Conservation (phyloP, 2,329 filamentous ascomycete genomes). For the Colletotrichum chlorophyti region DNA sequence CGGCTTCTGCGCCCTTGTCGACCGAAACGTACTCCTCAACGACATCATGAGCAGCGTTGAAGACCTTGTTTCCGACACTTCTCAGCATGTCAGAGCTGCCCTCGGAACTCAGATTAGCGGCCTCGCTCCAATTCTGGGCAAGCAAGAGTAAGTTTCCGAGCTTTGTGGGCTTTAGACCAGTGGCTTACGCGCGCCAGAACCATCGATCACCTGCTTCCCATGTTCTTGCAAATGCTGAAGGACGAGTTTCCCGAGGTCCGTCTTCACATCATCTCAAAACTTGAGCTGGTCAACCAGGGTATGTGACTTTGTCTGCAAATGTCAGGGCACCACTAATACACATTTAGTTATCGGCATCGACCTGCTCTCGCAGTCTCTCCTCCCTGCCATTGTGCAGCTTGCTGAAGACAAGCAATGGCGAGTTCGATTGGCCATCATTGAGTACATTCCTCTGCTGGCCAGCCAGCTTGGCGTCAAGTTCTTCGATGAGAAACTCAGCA, state of each 20-base stretch:
- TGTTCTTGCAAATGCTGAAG: conserved; percentile 99
- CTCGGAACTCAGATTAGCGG: conserved; percentile 97
- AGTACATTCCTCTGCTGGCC: conserved; percentile 96
- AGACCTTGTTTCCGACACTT: conserved; percentile 93
- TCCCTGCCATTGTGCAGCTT: conserved; percentile 95
- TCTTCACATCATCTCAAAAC: conserved; percentile 99
- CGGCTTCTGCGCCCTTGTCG: conserved; percentile 91
- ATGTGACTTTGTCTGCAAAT: conserved; percentile 36
- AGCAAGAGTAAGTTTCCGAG: conserved; percentile 84
- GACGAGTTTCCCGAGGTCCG: conserved; percentile 98
- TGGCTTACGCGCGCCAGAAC: conserved; percentile 62
- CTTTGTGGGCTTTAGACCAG: background rate
- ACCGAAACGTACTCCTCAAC: conserved; percentile 85
- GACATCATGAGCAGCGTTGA: conserved; percentile 98
- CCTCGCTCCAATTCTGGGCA: conserved; percentile 93
- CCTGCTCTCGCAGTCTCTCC: conserved; percentile 91
- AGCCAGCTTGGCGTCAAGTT: conserved; percentile 96
- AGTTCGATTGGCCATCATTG: conserved; percentile 96
- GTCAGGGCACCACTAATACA: conserved; percentile 1
- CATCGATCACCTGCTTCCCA: conserved; percentile 93
- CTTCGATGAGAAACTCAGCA: conserved; percentile 96
- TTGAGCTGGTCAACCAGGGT: conserved; percentile 97
- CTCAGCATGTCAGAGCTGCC: conserved; percentile 94
- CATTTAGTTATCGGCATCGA: conserved; percentile 92
- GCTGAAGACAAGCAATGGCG: conserved; percentile 99